A percentile compares a stretch with the other conserved stretches of the same genome.
phyloP scores from a whole-genome alignment of 768 basidiomycete species.

The Leccinum incarnatum region DNA sequence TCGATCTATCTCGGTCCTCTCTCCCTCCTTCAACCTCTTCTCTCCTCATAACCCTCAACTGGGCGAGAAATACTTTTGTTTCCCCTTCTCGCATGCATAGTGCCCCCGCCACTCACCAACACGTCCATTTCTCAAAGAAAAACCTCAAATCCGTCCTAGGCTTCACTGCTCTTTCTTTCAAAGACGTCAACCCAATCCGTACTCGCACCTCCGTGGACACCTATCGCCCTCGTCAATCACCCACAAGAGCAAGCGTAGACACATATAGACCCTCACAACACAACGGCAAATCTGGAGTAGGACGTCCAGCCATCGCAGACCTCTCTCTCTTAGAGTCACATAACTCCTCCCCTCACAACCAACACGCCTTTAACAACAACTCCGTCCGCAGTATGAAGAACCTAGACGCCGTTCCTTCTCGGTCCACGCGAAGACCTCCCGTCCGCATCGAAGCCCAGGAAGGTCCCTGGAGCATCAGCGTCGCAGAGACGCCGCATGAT shows the following conservation, averaged over 20 bases:
- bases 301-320: slow-evolving; percentile 39
- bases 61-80: slow-evolving; percentile 5
- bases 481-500: slow-evolving; percentile 81
- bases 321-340: slow-evolving; percentile 42
- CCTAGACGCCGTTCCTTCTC: slow-evolving; percentile 42
- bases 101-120: slow-evolving; percentile 36
- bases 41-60: slow-evolving; percentile 19
- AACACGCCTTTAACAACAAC: slow-evolving; percentile 31
- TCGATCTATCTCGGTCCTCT: slow-evolving; percentile 27
- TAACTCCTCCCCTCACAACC: slow-evolving; percentile 29
- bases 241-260: slow-evolving; percentile 45
- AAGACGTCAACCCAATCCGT: slow-evolving; percentile 31
- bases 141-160: slow-evolving; percentile 50
- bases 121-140: slow-evolving; percentile 39
- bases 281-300: slow-evolving; percentile 35
- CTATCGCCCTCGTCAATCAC: slow-evolving; percentile 26
- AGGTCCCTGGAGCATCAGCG: slow-evolving; percentile 84
- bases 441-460: slow-evolving; percentile 72
- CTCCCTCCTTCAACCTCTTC: slow-evolving; percentile 13
- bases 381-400: slow-evolving; percentile 41
- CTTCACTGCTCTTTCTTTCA: slow-evolving; percentile 38
- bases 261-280: slow-evolving; percentile 37
- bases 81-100: slow-evolving; percentile 42
- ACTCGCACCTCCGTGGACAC: slow-evolving; percentile 30
- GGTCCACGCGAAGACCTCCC: slow-evolving; percentile 44